Percentiles rank a stretch among this genome's conserved stretches.
Conservation (phyloP, 768 basidiomycete species). For the Leccinum aurantiacum region DNA sequence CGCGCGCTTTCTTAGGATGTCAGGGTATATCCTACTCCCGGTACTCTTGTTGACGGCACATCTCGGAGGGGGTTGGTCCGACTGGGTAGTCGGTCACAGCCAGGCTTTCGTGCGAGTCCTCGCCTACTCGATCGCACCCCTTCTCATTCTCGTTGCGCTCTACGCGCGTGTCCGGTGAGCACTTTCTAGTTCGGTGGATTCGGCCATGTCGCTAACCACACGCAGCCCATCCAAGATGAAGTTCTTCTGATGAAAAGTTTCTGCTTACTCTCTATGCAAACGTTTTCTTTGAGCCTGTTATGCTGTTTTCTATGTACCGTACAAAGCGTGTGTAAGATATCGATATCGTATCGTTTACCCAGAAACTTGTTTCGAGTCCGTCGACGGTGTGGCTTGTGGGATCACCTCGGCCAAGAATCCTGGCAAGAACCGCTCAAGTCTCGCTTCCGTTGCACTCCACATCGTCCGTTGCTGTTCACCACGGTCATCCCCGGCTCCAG, state of each 20-base stretch:
- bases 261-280: background rate
- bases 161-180: constrained; percentile 54
- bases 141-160: constrained; percentile 42
- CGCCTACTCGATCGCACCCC: constrained; percentile 56
- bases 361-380: constrained; percentile 15
- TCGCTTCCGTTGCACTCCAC: constrained; percentile 83
- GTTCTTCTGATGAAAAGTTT: constrained; percentile 36
- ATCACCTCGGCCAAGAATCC: constrained; percentile 81
- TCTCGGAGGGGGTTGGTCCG: constrained; percentile 70
- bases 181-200: background rate
- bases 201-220: background rate
- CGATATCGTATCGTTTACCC: constrained; percentile 7
- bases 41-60: constrained; percentile 60
- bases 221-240: constrained; percentile 66
- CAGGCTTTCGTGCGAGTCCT: constrained; percentile 42
- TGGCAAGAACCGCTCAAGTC: constrained; percentile 89
- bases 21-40: constrained; percentile 71
- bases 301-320: background rate
- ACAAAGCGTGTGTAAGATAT: constrained; percentile 3
- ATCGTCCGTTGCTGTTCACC: constrained; percentile 64
- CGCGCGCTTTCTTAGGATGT: constrained; percentile 44
- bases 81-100: constrained; percentile 49
- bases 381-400: constrained; percentile 22
- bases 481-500: constrained; percentile 43
- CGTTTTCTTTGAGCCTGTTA: background rate